These are phyloP conservation scores for Ceratobasidium sp. DNA, from an alignment of 1,284 basidiomycete genomes.

Conservation along the genomic window DNA sequence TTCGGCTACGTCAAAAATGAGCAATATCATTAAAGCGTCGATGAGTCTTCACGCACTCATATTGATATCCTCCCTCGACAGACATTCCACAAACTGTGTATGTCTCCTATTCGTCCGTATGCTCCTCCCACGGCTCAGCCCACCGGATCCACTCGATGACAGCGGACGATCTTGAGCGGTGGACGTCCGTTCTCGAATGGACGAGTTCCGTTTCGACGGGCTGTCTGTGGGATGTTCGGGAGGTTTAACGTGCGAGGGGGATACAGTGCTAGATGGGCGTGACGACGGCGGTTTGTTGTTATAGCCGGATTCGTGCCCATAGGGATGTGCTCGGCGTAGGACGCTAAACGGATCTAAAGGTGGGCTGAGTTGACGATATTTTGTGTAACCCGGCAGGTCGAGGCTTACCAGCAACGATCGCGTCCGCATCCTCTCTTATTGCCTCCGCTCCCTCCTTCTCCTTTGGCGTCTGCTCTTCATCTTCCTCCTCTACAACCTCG, in stretches of 20 bases:
- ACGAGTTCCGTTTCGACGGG: neutral
- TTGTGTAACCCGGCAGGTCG: neutral
- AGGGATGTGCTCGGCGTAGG: neutral
- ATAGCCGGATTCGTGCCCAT: slow-evolving; percentile 31
- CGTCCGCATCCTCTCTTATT: slow-evolving; percentile 52
- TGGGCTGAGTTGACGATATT: neutral
- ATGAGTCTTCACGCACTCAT: slow-evolving; percentile 80
- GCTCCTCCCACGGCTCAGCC: slow-evolving; percentile 67
- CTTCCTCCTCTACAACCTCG: slow-evolving; percentile 39
- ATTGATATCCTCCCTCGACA: slow-evolving; percentile 75
- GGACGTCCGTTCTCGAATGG: neutral
- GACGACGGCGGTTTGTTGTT: slow-evolving; percentile 30
- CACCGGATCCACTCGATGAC: slow-evolving; percentile 17
- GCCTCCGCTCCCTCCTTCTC: slow-evolving; percentile 46
- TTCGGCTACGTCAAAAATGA: too few relatives aligned
- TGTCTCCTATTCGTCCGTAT: slow-evolving; percentile 76
- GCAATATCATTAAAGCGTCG: too few relatives aligned
- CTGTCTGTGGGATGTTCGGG: slow-evolving; percentile 22
- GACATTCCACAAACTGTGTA: slow-evolving; percentile 74
- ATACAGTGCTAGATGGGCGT: slow-evolving; percentile 49
- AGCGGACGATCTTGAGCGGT: neutral
- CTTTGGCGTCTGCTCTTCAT: neutral
- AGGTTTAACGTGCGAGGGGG: slow-evolving; percentile 44
- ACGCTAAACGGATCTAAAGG: slow-evolving; percentile 2
- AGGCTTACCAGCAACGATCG: slow-evolving; percentile 53